Conservation (phyloP, 441 rosid genomes). For the Breynia disticha region DNA sequence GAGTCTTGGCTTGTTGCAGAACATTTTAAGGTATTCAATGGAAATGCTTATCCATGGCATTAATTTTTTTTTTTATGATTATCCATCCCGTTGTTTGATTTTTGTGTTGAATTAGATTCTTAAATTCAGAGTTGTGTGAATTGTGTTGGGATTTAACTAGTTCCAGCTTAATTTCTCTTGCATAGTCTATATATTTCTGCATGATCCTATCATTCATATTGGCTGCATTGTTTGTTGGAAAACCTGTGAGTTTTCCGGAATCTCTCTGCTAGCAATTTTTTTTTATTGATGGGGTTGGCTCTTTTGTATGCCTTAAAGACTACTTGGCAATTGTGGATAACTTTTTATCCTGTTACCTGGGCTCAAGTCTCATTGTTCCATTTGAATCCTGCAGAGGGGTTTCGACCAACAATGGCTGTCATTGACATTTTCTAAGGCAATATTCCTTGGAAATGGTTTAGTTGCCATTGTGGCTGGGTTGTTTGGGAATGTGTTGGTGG, state of each 20-base stretch:
- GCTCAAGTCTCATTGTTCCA: neutral
- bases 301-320: neutral
- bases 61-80: neutral
- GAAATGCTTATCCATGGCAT: neutral
- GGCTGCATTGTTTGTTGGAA: too few species aligned
- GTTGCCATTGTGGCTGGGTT: constrained; percentile 92
- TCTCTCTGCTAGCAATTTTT: neutral
- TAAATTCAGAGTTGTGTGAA: too few species aligned
- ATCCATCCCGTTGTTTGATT: too few species aligned
- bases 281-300: neutral
- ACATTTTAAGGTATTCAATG: constrained; percentile 71
- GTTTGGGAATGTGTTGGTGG: constrained; percentile 85
- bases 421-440: constrained; percentile 88
- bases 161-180: too few species aligned
- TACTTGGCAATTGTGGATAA: neutral
- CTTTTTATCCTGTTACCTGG: neutral
- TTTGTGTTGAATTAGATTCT: too few species aligned
- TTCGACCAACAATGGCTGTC: constrained; percentile 95
- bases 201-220: too few species aligned
- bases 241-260: neutral
- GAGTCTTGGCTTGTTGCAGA: constrained; percentile 99
- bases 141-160: too few species aligned
- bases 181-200: too few species aligned
- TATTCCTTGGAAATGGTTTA: constrained; percentile 93
- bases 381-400: constrained; percentile 49